A percentile compares a stretch with the other conserved stretches of the same genome.
These are phyloP conservation scores for Pythium scleroteichum DNA, from an alignment of 352 stramenopile species.

Conservation along the genomic window DNA sequence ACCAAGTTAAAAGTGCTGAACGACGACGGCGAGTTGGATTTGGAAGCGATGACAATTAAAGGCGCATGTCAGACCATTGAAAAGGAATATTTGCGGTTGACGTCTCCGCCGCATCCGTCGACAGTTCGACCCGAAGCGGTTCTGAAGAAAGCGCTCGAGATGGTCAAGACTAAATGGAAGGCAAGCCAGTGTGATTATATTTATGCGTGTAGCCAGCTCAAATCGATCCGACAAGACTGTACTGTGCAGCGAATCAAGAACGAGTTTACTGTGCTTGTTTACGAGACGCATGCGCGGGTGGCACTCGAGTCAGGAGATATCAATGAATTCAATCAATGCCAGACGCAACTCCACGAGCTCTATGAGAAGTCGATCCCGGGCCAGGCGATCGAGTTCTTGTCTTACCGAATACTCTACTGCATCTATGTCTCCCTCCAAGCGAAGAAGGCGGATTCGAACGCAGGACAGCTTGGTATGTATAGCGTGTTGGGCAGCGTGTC, in stretches of 20 bases:
- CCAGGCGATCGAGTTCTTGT: slow-evolving; percentile 81
- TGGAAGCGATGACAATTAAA: slow-evolving; percentile 91
- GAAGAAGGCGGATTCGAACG: slow-evolving; percentile 85
- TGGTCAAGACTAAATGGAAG: slow-evolving; percentile 90
- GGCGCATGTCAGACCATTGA: slow-evolving; percentile 95
- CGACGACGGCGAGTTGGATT: slow-evolving; percentile 74
- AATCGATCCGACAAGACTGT: slow-evolving; percentile 99
- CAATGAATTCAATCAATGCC: slow-evolving; percentile 96
- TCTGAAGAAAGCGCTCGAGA: slow-evolving; percentile 86
- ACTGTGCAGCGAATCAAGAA: slow-evolving; percentile 98
- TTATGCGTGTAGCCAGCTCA: slow-evolving; percentile 98
- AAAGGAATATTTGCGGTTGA: slow-evolving; percentile 99
- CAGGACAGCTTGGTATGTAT: slow-evolving; percentile 86
- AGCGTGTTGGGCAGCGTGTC: slow-evolving; percentile 66
- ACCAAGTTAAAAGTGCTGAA: slow-evolving; percentile 78
- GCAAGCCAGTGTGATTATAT: slow-evolving; percentile 88
- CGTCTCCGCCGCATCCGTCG: slow-evolving; percentile 92
- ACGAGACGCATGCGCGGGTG: slow-evolving; percentile 97
- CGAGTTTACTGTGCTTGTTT: slow-evolving; percentile 96
- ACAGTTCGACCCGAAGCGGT: slow-evolving; percentile 94
- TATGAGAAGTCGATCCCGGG: slow-evolving; percentile 81
- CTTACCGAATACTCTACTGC: slow-evolving; percentile 89
- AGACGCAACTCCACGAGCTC: slow-evolving; percentile 87
- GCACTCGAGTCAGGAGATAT: slow-evolving; percentile 95
- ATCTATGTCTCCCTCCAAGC: slow-evolving; percentile 89